These are phyloP conservation scores for Rhodotorula babjevae DNA, from an alignment of 768 basidiomycete genomes.

Conservation along the genomic window DNA sequence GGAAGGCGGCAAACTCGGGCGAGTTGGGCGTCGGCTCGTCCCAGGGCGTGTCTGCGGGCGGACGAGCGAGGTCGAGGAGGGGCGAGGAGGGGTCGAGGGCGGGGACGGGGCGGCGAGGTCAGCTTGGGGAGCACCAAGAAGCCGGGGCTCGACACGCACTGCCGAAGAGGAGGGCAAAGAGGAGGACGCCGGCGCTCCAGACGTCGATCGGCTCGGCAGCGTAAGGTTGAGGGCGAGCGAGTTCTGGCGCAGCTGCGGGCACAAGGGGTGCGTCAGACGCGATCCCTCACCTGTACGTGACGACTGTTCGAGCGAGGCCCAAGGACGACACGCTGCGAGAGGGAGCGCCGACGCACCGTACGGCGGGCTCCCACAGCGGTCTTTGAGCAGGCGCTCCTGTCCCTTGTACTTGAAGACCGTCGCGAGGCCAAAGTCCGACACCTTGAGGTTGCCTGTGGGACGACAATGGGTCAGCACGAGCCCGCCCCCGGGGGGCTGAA, in stretches of 20 bases:
- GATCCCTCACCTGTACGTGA: too few relatives aligned
- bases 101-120: too few relatives aligned
- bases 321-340: background rate
- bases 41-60: constrained; percentile 88
- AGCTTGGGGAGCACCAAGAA: too few relatives aligned
- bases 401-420: constrained; percentile 86
- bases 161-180: constrained; percentile 83
- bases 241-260: constrained; percentile 69
- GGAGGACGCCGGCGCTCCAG: constrained; percentile 92
- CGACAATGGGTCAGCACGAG: background rate
- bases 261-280: background rate
- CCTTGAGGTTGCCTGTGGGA: constrained; percentile 60
- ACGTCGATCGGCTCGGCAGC: constrained; percentile 88
- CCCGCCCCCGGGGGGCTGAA: too few relatives aligned
- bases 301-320: too few relatives aligned
- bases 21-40: constrained; percentile 79
- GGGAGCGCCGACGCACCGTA: constrained; percentile 50
- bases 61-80: too few relatives aligned
- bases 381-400: constrained; percentile 67
- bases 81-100: background rate
- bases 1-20: constrained; percentile 72
- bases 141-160: constrained; percentile 60
- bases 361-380: constrained; percentile 84
- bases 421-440: constrained; percentile 91
- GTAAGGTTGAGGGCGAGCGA: constrained; percentile 66